Base-by-base conservation (phyloP, 345 rosid species). In the Linum trigynum region DNA sequence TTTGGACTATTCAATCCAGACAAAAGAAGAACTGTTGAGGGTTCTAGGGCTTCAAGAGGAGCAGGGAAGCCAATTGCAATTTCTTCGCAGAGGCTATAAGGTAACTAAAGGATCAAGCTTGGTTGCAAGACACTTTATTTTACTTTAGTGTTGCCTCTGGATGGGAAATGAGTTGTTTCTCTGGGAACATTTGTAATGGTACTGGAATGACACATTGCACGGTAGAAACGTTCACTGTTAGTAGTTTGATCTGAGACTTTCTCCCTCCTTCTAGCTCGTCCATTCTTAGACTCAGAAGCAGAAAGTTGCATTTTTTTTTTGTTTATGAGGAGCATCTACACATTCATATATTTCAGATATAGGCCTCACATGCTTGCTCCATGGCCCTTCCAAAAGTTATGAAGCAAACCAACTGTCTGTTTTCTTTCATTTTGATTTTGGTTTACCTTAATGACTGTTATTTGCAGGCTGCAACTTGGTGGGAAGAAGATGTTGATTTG, bases 31-130 rank as follows among this genome's bases (percentile, higher is more conserved):
- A 77, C 78, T 87, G 51, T 66, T 89, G 77, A 85, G 88, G 81
- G 90, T 89, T 65, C 79, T 92, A 40, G 97, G 97, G 72, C 77
- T 92, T 71, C 90, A 89, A 69, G 97, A 92, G 74, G 91, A 89
- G 74, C 75, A 86, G 78, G 98, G 98, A 78, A 92, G 96, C 78
- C 85, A 92, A 58, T 81, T 92, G 39, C 85, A 86, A 74, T 89
- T 89, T 76, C 90, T 92, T 67, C 94, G 96, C 15, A 82, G 91
- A 76, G 97, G 98, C 69, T 89, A 87, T 81, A 91, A 87, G 98
- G 96, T 84, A 60, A 61, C 59, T 56, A 14, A 56, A 23, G 3
- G 7, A 2, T 16, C 58, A 23, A 2, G 14, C 8, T 14, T 55
- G 58, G 35, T 23, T 23, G 32, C 32, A 23, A 23, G 32, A 23